Percentiles rank a stretch among this genome's conserved stretches.
phyloP scores from a whole-genome alignment of 441 rosid genomes.

The Daphne laureola region DNA sequence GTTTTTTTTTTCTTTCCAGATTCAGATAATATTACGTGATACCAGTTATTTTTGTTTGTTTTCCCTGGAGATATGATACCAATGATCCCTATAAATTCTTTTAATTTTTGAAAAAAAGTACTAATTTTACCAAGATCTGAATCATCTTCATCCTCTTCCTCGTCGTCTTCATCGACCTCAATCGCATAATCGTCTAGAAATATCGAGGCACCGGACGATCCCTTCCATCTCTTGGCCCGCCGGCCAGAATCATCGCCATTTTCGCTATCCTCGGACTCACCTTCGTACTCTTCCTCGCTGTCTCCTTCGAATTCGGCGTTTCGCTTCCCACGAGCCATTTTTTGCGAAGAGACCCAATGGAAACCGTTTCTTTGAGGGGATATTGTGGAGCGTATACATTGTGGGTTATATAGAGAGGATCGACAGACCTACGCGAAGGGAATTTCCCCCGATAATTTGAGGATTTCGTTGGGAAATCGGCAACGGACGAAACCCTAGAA shows the following conservation, averaged over 20 bases:
- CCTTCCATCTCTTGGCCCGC: conserved; percentile 29
- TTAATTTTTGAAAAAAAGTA: neutral
- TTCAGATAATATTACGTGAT: neutral
- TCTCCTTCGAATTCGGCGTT: neutral
- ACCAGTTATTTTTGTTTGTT: no score
- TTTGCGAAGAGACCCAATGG: neutral
- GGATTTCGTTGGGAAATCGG: no score
- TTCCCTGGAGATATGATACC: no score
- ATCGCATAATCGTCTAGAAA: conserved; percentile 70
- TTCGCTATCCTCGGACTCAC: conserved; percentile 25
- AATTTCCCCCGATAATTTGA: no score
- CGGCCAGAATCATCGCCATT: conserved; percentile 32
- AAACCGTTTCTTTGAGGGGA: no score
- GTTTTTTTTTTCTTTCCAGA: neutral
- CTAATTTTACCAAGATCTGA: conserved; percentile 49
- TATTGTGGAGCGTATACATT: no score
- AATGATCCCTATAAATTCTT: no score
- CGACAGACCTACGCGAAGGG: no score
- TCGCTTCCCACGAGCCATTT: neutral
- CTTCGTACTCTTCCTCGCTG: conserved; percentile 29
- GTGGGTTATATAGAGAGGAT: no score
- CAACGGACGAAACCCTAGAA: no score
- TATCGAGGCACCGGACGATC: conserved; percentile 29
- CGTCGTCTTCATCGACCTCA: conserved; percentile 63
- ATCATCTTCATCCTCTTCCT: conserved; percentile 67